Evolutionary conservation across 257 asterid species (phyloP).

Genomic region (Craterostigma plantagineum): DNA sequence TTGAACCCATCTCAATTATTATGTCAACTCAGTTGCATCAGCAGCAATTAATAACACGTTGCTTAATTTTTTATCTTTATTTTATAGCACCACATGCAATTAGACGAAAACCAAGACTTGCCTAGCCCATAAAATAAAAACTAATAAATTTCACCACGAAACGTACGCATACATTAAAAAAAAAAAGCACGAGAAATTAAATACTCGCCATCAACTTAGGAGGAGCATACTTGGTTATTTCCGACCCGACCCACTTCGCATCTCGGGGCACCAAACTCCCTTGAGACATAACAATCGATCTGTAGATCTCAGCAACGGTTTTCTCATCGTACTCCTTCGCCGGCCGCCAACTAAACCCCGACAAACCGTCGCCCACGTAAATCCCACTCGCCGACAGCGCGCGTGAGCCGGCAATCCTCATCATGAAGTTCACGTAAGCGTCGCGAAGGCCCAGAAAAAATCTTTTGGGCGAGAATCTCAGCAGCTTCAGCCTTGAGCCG

Average conservation of each 20-base stretch:
- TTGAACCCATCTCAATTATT: no score
- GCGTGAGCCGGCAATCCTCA: constrained; percentile 25
- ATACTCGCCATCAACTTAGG: constrained; percentile 16
- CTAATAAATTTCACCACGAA: no score
- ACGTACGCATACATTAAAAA: neutral
- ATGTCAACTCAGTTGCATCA: no score
- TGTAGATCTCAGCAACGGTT: constrained; percentile 47
- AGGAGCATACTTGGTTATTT: constrained; percentile 9
- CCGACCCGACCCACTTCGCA: constrained; percentile 32
- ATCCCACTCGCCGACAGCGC: constrained; percentile 14
- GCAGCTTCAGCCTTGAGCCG: constrained; percentile 24
- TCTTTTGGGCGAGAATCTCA: constrained; percentile 46
- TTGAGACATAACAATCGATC: constrained; percentile 32
- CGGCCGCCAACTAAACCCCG: constrained; percentile 28
- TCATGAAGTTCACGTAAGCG: constrained; percentile 44
- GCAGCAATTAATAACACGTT: no score
- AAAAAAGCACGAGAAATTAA: neutral
- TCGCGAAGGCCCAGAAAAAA: constrained; percentile 31
- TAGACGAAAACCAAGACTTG: no score
- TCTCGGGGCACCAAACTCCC: constrained; percentile 31
- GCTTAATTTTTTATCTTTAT: no score
- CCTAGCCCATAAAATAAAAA: no score
- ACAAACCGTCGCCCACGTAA: constrained; percentile 7
- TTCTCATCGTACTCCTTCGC: constrained; percentile 42
- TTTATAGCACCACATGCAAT: no score